Conservation (phyloP, 495 filamentous ascomycete genomes). For the Annulohypoxylon stygium region DNA sequence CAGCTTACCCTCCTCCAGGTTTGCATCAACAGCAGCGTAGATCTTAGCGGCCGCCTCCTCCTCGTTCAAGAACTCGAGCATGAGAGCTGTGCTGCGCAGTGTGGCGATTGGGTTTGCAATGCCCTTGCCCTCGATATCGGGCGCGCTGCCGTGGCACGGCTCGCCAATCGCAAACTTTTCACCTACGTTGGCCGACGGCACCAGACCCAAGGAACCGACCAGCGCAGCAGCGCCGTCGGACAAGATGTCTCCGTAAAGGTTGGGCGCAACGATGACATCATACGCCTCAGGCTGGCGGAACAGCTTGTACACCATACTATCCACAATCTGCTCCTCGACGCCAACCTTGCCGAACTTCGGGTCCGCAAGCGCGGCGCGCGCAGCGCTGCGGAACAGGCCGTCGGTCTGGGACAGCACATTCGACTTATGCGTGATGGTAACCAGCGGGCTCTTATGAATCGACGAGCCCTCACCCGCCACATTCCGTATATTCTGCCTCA, state of each 20-base stretch:
- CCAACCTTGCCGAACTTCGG: slow-evolving; percentile 70
- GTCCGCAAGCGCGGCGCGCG: slow-evolving; percentile 75
- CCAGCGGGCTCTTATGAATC: slow-evolving; percentile 77
- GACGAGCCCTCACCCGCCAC: slow-evolving; percentile 60
- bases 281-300: slow-evolving; percentile 94
- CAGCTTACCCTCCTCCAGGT: slow-evolving; percentile 83
- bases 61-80: slow-evolving; percentile 95
- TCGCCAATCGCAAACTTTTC: slow-evolving; percentile 96
- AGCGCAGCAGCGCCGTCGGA: slow-evolving; percentile 96
- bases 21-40: slow-evolving; percentile 91
- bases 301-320: slow-evolving; percentile 99
- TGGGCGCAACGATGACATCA: slow-evolving; percentile 98
- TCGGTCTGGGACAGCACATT: slow-evolving; percentile 98
- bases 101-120: slow-evolving; percentile 98
- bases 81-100: slow-evolving; percentile 87
- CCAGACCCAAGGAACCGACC: slow-evolving; percentile 92
- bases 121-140: slow-evolving; percentile 91
- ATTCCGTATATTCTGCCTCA: slow-evolving; percentile 82
- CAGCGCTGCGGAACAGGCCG: slow-evolving; percentile 90
- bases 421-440: slow-evolving; percentile 98
- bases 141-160: slow-evolving; percentile 96
- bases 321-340: slow-evolving; percentile 98
- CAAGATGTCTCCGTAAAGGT: slow-evolving; percentile 97
- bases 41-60: slow-evolving; percentile 87
- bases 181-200: slow-evolving; percentile 97